A percentile compares a stretch with the other conserved stretches of the same genome.
These are phyloP conservation scores for Tetrahymena malaccensis DNA, from an alignment of 73 alveolate species.

Conservation along the genomic window DNA sequence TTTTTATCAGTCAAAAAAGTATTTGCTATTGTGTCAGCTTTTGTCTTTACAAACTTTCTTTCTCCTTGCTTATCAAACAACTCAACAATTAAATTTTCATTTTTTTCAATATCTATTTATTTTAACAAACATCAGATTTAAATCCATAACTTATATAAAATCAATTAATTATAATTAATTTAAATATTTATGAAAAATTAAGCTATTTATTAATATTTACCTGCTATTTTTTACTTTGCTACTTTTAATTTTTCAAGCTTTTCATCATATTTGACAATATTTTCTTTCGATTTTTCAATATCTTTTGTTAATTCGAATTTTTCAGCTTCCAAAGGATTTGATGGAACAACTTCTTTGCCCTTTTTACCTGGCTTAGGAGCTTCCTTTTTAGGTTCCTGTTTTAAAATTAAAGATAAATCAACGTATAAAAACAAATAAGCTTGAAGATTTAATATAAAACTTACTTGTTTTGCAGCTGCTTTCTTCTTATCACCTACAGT, in stretches of 20 bases:
- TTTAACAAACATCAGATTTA: neutral
- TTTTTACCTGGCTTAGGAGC: constrained; percentile 38
- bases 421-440: neutral
- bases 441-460: neutral
- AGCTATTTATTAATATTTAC: neutral
- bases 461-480: constrained; percentile 28
- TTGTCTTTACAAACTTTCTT: constrained; percentile 32
- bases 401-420: neutral
- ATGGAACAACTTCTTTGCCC: constrained; percentile 37
- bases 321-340: constrained; percentile 35
- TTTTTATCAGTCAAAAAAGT: constrained; percentile 31
- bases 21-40: constrained; percentile 25
- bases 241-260: constrained; percentile 9
- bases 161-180: neutral
- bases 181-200: neutral
- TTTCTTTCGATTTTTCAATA: constrained; percentile 18
- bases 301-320: constrained; percentile 19
- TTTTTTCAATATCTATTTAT: neutral
- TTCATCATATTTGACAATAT: constrained; percentile 10
- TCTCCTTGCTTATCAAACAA: constrained; percentile 36
- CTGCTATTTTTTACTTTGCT: constrained; percentile 3
- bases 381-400: constrained; percentile 2
- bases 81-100: constrained; percentile 21
- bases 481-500: constrained; percentile 6
- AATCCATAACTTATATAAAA: neutral